Evolutionary conservation across 2,329 filamentous ascomycete genomes (phyloP).

Genomic region (Penicillium sp.): DNA sequence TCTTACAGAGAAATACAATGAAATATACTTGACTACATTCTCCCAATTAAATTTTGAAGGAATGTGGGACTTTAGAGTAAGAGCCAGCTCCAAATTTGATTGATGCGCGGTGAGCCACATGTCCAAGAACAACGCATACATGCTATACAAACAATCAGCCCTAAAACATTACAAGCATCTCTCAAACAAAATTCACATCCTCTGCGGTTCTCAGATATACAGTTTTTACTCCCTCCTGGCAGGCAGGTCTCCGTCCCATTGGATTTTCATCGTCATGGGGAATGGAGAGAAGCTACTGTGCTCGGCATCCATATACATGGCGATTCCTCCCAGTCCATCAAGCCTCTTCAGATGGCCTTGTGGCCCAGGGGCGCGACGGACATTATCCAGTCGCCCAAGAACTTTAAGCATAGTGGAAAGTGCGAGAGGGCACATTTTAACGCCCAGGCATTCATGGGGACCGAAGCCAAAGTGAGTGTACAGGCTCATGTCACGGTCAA

Average conservation of each 20-base stretch:
- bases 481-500: slow-evolving; percentile 58
- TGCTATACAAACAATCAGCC: not conserved
- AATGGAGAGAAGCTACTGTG: slow-evolving; percentile 44
- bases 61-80: not conserved
- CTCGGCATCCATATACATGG: slow-evolving; percentile 45
- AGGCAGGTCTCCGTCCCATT: slow-evolving; percentile 43
- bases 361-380: slow-evolving; percentile 41
- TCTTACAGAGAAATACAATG: not conserved
- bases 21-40: not conserved
- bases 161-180: not conserved
- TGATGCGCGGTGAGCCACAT: not conserved
- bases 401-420: slow-evolving; percentile 42
- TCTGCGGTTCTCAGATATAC: not conserved
- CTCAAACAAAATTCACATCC: not conserved
- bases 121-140: not conserved
- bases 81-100: not conserved
- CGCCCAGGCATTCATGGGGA: slow-evolving; percentile 61
- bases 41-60: not conserved
- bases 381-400: slow-evolving; percentile 41
- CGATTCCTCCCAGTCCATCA: slow-evolving; percentile 38
- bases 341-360: slow-evolving; percentile 43
- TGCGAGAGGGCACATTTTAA: slow-evolving; percentile 32
- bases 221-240: not conserved
- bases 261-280: slow-evolving; percentile 45
- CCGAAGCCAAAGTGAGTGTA: slow-evolving; percentile 66